These are phyloP conservation scores for Zygosaccharomyces siamensis DNA, from an alignment of 805 yeast species.

Conservation along the genomic window DNA sequence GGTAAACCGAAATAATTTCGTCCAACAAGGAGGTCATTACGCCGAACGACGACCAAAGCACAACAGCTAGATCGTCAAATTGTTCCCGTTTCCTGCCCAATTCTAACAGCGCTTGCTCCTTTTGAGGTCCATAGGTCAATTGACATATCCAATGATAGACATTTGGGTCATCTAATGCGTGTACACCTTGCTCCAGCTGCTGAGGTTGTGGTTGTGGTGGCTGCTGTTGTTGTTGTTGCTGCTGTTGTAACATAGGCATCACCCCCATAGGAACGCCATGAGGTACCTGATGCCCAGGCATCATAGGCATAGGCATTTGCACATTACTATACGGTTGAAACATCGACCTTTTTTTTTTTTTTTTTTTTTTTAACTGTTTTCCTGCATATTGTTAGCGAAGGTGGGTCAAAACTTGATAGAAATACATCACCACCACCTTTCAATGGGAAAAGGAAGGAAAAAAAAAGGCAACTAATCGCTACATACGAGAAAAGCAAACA, in stretches of 20 bases:
- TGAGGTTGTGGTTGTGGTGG: constrained; percentile 13
- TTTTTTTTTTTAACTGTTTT: neutral
- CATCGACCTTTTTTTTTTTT: neutral
- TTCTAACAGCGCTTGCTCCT: constrained; percentile 89
- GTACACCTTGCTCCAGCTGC: constrained; percentile 20
- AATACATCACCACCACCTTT: neutral
- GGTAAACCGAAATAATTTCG: constrained; percentile 87
- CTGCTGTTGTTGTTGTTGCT: constrained; percentile 6
- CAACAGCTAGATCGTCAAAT: constrained; percentile 88
- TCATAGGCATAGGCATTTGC: constrained; percentile 4
- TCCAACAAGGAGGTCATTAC: constrained; percentile 89
- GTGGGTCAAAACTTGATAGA: neutral
- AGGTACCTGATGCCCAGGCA: constrained; percentile 6
- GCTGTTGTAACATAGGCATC: constrained; percentile 3
- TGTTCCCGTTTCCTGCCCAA: constrained; percentile 92
- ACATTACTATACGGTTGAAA: constrained; percentile 2
- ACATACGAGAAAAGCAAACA: too few species aligned
- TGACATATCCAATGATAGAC: constrained; percentile 89
- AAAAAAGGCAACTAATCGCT: too few species aligned
- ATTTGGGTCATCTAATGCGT: constrained; percentile 67
- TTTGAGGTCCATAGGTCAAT: constrained; percentile 80
- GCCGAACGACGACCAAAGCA: constrained; percentile 93
- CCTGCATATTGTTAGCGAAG: neutral
- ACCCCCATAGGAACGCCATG: neutral
- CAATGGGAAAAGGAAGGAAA: too few species aligned